Evolutionary conservation across 768 basidiomycete species (phyloP).

Genomic region (Macrolepiota albuminosa): DNA sequence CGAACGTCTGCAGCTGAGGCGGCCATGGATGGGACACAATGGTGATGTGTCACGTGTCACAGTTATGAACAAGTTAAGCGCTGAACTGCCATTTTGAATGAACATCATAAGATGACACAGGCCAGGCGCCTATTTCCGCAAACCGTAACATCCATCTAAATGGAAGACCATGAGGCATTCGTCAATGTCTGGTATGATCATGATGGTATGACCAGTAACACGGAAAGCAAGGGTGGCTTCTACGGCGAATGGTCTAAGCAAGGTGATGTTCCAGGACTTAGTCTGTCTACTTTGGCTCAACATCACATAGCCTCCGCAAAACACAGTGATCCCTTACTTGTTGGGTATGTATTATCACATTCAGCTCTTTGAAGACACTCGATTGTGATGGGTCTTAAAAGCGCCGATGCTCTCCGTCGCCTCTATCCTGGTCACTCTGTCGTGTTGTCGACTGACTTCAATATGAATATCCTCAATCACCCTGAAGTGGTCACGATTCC

Average conservation of each 20-base stretch:
- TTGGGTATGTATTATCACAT: slow-evolving; percentile 32
- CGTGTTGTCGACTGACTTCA: slow-evolving; percentile 44
- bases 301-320: slow-evolving; percentile 45
- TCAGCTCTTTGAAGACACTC: background rate
- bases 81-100: background rate
- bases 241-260: slow-evolving; percentile 49
- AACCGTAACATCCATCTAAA: slow-evolving; percentile 1
- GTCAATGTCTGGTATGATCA: slow-evolving; percentile 16
- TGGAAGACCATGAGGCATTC: slow-evolving; percentile 13
- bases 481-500: slow-evolving; percentile 45
- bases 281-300: background rate
- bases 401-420: slow-evolving; percentile 45
- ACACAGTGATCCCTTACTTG: slow-evolving; percentile 38
- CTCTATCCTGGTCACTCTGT: slow-evolving; percentile 61
- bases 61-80: background rate
- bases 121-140: background rate
- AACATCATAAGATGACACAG: background rate
- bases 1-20: slow-evolving; percentile 78
- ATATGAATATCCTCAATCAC: slow-evolving; percentile 43
- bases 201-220: background rate
- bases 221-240: slow-evolving; percentile 32
- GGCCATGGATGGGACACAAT: slow-evolving; percentile 41
- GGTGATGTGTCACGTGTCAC: slow-evolving; percentile 1
- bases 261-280: slow-evolving; percentile 26
- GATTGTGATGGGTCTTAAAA: slow-evolving; percentile 1